phyloP scores from a whole-genome alignment of 106 monocot species.

The Triglochin maritima region DNA sequence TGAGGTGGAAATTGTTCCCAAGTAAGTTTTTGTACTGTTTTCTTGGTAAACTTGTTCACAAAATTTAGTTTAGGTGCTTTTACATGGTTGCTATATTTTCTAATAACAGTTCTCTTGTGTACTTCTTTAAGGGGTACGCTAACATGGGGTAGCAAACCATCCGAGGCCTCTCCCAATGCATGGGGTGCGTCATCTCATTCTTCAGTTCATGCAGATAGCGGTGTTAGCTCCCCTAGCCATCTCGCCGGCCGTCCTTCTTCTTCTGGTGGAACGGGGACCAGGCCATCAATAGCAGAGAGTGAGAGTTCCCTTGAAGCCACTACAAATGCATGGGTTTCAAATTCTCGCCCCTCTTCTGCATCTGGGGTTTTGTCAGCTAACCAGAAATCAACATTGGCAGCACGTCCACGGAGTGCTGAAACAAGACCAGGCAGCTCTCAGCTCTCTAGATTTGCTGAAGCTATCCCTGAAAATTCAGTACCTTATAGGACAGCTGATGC shows the following conservation, averaged over 20 bases:
- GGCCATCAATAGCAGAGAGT: slow-evolving; percentile 88
- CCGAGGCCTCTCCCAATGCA: slow-evolving; percentile 42
- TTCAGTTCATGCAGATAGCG: slow-evolving; percentile 56
- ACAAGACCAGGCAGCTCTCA: slow-evolving; percentile 82
- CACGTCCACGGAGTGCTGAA: slow-evolving; percentile 96
- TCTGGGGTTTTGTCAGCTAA: slow-evolving; percentile 53
- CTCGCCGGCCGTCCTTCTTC: slow-evolving; percentile 52
- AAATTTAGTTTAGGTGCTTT: not conserved
- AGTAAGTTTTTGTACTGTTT: slow-evolving; percentile 31
- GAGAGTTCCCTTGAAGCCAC: slow-evolving; percentile 46
- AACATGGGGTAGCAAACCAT: slow-evolving; percentile 74
- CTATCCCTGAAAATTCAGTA: slow-evolving; percentile 27
- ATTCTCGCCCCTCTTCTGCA: slow-evolving; percentile 79
- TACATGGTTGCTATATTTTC: not conserved
- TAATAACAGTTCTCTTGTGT: not conserved
- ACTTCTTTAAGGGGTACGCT: slow-evolving; percentile 67
- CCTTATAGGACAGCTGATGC: slow-evolving; percentile 28
- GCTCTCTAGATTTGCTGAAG: slow-evolving; percentile 67
- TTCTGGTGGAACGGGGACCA: slow-evolving; percentile 63
- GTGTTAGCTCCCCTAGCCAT: slow-evolving; percentile 40
- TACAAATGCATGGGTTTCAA: slow-evolving; percentile 51
- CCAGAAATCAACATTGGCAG: slow-evolving; percentile 24
- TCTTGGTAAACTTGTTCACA: not conserved
- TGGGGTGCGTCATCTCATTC: slow-evolving; percentile 50
- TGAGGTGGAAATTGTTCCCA: slow-evolving; percentile 97